A percentile compares a stretch with the other conserved stretches of the same genome.
These are phyloP conservation scores for Teunomyces barrocoloradensis DNA, from an alignment of 805 yeast genomes.

Conservation along the genomic window DNA sequence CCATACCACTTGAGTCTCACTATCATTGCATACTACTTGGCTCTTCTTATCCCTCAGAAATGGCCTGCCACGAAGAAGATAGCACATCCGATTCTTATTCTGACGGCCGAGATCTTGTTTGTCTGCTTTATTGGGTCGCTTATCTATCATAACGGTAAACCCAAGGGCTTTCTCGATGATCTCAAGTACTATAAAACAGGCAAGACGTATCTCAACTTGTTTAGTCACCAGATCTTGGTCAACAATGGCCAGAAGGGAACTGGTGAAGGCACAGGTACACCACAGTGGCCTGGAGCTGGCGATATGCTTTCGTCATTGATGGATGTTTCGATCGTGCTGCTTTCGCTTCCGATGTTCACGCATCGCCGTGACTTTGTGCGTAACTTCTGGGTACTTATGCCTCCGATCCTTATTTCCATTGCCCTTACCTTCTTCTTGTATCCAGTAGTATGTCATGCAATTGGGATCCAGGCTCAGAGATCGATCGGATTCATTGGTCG, in stretches of 20 bases:
- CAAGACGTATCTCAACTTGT: slow-evolving; percentile 57
- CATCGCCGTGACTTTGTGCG: slow-evolving; percentile 61
- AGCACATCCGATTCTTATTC: slow-evolving; percentile 71
- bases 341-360: slow-evolving; percentile 75
- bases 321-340: slow-evolving; percentile 75
- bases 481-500: slow-evolving; percentile 77
- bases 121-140: slow-evolving; percentile 59
- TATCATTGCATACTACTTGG: slow-evolving; percentile 52
- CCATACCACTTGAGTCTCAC: slow-evolving; percentile 63
- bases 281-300: slow-evolving; percentile 76
- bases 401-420: slow-evolving; percentile 57
- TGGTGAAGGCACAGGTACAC: slow-evolving; percentile 28
- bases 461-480: slow-evolving; percentile 60
- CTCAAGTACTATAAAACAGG: slow-evolving; percentile 66
- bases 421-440: slow-evolving; percentile 62
- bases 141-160: slow-evolving; percentile 40
- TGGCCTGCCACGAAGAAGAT: slow-evolving; percentile 47
- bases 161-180: slow-evolving; percentile 50
- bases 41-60: slow-evolving; percentile 43
- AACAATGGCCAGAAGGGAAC: slow-evolving; percentile 23
- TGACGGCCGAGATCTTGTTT: slow-evolving; percentile 62
- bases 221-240: slow-evolving; percentile 37
- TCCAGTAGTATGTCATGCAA: slow-evolving; percentile 63
- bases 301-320: slow-evolving; percentile 67
- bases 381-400: slow-evolving; percentile 57